A percentile compares a stretch with the other conserved stretches of the same genome.
Evolutionary conservation across 2,329 filamentous ascomycete genomes (phyloP).

Genomic region (Ophiostoma himal-ulmi): DNA sequence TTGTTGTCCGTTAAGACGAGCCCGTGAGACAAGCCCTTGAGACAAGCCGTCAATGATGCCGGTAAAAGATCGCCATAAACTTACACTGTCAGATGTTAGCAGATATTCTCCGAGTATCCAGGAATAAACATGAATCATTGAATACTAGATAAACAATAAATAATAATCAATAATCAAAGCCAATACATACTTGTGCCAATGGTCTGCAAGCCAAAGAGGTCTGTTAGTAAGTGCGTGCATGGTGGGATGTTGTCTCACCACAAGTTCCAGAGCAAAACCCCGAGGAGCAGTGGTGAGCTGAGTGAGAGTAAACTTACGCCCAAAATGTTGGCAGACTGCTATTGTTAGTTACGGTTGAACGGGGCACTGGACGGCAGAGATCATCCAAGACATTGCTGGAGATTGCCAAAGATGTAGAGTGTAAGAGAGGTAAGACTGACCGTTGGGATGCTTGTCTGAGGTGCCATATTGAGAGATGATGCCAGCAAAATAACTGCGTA

Average conservation of each 20-base stretch:
- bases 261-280: neutral
- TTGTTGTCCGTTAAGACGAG: neutral
- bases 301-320: conserved; percentile 33
- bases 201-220: conserved; percentile 25
- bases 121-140: no score
- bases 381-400: conserved; percentile 2
- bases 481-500: neutral
- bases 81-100: conserved; percentile 6
- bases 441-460: conserved; percentile 31
- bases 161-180: neutral
- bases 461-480: conserved; percentile 27
- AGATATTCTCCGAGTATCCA: neutral
- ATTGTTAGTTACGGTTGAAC: neutral
- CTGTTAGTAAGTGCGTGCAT: neutral
- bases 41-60: neutral
- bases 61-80: neutral
- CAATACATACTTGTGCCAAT: conserved; percentile 31
- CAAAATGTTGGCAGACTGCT: conserved; percentile 36
- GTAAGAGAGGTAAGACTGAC: conserved; percentile 20
- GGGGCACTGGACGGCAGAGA: neutral
- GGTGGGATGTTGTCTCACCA: neutral
- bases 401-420: neutral
- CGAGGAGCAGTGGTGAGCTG: neutral
- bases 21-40: no score
- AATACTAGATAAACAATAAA: no score